phyloP scores from a whole-genome alignment of 345 rosid species.

The Eucalyptus regnans region DNA sequence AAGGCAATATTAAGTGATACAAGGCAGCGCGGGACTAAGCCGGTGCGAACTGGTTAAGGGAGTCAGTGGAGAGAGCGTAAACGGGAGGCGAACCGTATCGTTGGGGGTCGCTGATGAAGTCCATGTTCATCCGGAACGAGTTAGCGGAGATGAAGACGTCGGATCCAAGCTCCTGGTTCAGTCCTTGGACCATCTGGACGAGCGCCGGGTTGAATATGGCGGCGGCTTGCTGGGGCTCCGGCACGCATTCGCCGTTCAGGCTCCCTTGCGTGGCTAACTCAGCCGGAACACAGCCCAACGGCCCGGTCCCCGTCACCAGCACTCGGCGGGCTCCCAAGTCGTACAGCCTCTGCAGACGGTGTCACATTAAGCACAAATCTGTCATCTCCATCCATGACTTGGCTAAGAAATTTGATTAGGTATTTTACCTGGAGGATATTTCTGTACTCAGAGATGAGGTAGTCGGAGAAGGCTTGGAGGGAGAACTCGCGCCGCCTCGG shows the following conservation, averaged over 20 bases:
- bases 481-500: conserved; percentile 31
- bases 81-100: conserved; percentile 10
- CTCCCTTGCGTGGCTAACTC: conserved; percentile 29
- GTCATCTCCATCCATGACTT: not conserved
- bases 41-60: no score
- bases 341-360: conserved; percentile 3
- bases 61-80: not conserved
- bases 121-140: conserved; percentile 18
- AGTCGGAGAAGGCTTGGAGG: conserved; percentile 16
- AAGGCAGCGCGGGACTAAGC: not conserved
- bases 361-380: not conserved
- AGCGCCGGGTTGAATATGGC: conserved; percentile 25
- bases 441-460: conserved; percentile 33
- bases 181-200: conserved; percentile 8
- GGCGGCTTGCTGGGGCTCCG: conserved; percentile 24
- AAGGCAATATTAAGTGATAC: not conserved
- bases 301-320: conserved; percentile 39
- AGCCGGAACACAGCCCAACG: conserved; percentile 38
- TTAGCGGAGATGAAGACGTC: conserved; percentile 22
- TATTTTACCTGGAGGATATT: conserved; percentile 19
- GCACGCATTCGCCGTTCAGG: conserved; percentile 22
- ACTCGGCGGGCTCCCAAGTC: conserved; percentile 36
- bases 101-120: conserved; percentile 25
- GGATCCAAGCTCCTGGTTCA: conserved; percentile 24
- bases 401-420: not conserved